phyloP scores from a whole-genome alignment of 345 rosid species.

The Firmiana major region DNA sequence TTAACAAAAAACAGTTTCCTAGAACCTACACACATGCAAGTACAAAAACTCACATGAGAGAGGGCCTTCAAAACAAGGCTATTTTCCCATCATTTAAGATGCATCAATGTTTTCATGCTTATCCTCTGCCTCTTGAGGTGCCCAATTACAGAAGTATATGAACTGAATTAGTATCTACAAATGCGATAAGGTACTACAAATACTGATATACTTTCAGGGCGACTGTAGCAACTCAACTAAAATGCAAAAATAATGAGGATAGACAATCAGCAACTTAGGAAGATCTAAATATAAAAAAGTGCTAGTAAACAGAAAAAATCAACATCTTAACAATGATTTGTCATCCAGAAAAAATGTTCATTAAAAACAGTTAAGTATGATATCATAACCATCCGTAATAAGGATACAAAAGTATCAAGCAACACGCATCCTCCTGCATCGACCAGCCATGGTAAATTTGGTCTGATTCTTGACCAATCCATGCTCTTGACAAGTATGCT shows the following conservation, averaged over 20 bases:
- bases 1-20: background rate
- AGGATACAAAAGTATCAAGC: conserved; percentile 76
- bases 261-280: background rate
- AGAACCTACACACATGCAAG: background rate
- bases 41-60: background rate
- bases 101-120: conserved; percentile 19
- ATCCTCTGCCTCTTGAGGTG: conserved; percentile 18
- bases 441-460: conserved; percentile 82
- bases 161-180: conserved; percentile 71
- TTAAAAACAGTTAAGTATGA: background rate
- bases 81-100: conserved; percentile 19
- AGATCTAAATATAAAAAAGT: background rate
- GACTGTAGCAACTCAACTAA: background rate
- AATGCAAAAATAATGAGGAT: background rate
- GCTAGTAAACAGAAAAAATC: background rate
- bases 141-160: conserved; percentile 44
- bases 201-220: conserved; percentile 2
- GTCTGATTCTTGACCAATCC: conserved; percentile 59
- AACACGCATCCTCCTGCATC: conserved; percentile 85
- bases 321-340: background rate
- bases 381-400: background rate
- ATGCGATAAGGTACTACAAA: conserved; percentile 27
- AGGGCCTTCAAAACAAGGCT: background rate
- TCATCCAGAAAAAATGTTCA: background rate
- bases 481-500: conserved; percentile 66